These are phyloP conservation scores for Boletus rex-veris DNA, from an alignment of 768 basidiomycete genomes.

Conservation along the genomic window DNA sequence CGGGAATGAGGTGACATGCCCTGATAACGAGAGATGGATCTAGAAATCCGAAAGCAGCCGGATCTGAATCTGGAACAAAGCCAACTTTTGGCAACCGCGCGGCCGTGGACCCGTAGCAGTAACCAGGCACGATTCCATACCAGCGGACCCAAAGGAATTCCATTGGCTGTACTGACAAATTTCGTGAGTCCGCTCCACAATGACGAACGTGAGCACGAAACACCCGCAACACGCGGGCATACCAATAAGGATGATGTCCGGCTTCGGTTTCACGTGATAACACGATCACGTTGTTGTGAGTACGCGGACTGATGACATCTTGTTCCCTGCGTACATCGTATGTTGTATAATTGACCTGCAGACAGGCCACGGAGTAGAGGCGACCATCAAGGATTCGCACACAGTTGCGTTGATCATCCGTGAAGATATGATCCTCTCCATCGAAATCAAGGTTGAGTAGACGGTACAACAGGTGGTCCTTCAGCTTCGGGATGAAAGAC, in stretches of 20 bases:
- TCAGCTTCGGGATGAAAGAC: slow-evolving; percentile 8
- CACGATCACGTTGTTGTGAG: slow-evolving; percentile 22
- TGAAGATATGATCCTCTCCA: slow-evolving; percentile 6
- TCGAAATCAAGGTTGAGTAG: slow-evolving; percentile 4
- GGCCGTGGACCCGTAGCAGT: not conserved
- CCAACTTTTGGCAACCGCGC: slow-evolving; percentile 18
- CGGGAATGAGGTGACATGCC: slow-evolving; percentile 34
- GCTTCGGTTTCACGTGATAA: slow-evolving; percentile 8
- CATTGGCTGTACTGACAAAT: slow-evolving; percentile 5
- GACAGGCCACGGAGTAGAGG: slow-evolving; percentile 19
- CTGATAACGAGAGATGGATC: slow-evolving; percentile 31
- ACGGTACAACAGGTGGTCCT: slow-evolving; percentile 13
- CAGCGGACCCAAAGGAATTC: not conserved
- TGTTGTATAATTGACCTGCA: slow-evolving; percentile 33
- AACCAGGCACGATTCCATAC: slow-evolving; percentile 19
- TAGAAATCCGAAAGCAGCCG: slow-evolving; percentile 26
- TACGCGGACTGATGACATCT: slow-evolving; percentile 17
- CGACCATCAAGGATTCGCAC: slow-evolving; percentile 13
- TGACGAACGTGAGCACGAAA: slow-evolving; percentile 26
- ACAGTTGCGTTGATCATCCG: slow-evolving; percentile 1
- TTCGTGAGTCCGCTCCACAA: not conserved
- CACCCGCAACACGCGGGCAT: slow-evolving; percentile 28
- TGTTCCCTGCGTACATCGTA: slow-evolving; percentile 26
- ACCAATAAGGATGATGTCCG: slow-evolving; percentile 31
- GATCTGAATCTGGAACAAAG: slow-evolving; percentile 12